Evolutionary conservation across 805 yeast genomes (phyloP).

Genomic region (Candida incommunis): DNA sequence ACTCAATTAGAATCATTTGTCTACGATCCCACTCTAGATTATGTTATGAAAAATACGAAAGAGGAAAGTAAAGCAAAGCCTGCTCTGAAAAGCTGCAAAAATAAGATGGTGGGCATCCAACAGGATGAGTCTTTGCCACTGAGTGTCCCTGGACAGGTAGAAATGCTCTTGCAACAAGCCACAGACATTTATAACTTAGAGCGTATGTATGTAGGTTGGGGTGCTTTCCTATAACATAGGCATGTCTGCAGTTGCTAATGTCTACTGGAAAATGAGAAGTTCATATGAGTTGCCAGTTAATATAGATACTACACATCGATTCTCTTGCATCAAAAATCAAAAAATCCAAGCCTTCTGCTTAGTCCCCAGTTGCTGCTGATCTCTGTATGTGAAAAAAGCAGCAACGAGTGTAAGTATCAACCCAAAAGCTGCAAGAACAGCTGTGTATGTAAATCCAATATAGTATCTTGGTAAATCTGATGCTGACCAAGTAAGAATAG

Average conservation of each 20-base stretch:
- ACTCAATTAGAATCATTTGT: conserved; percentile 84
- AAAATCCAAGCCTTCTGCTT: conserved; percentile 3
- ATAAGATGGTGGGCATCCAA: conserved; percentile 72
- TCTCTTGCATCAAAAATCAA: conserved; percentile 3
- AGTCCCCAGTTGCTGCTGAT: conserved; percentile 5
- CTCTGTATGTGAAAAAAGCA: conserved; percentile 19
- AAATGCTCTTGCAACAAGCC: conserved; percentile 73
- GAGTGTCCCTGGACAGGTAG: conserved; percentile 88
- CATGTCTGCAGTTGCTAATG: too few species aligned
- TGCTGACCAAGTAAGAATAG: conserved; percentile 29
- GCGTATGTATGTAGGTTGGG: conserved; percentile 93
- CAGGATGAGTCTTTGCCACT: conserved; percentile 74
- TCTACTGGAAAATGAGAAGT: too few species aligned
- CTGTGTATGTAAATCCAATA: conserved; percentile 27
- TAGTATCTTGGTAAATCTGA: conserved; percentile 24
- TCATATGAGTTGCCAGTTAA: too few species aligned
- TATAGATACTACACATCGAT: too few species aligned
- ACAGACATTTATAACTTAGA: conserved; percentile 54
- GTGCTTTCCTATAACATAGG: conserved; percentile 53
- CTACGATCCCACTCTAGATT: conserved; percentile 78
- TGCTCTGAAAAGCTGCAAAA: conserved; percentile 57
- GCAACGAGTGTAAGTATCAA: conserved; percentile 19
- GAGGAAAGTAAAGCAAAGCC: conserved; percentile 25
- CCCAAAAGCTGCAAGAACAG: conserved; percentile 22
- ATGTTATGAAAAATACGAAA: conserved; percentile 35